Base-by-base conservation (phyloP, 495 filamentous ascomycete species). In the Xylaria cubensis region DNA sequence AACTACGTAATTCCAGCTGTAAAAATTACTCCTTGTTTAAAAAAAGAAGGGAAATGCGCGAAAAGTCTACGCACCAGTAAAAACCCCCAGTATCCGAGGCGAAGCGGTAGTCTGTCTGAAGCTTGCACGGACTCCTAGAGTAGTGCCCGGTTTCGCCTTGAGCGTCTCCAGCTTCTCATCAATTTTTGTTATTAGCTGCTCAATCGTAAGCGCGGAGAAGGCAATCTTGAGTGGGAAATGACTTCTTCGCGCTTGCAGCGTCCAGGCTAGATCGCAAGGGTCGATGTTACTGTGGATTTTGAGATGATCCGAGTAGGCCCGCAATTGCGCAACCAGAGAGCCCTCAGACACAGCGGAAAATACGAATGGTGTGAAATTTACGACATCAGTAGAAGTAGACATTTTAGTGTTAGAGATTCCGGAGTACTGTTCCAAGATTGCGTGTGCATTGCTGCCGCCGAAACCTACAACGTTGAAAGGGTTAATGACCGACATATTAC, bases 401-500 rank as follows among this genome's bases (percentile, higher is more conserved):
- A 1, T 36, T 4, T 10, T 29, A 7, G 12, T 29, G 21, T 1
- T 19, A 17, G 21, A 7, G 19, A 21, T 2, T 32, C 62, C 41
- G 15, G 32, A 36, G 29, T 74, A 80, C 36, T 64, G 67, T 58
- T 81, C 80, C 6, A 81, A 13, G 50, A 81, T 81, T 4, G 76
- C 78, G 55, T 81, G 80, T 0, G 75, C 75, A 73, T 81, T 81
- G 4, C 67, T 74, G 2, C 79, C 79, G 5, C 79, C 79, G 63
- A 80, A 81, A 21, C 78, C 79, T 70, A 58, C 44, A 41, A 36
- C 21, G 64, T 21, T 26, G 42, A 21, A 26, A 53, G 19, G n/a
- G 46, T 67, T 17, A 64, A 29, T 26, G 21, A 24, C 26, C 12
- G 17, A 24, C 15, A 24, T 21, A n/a, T n/a, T n/a, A 10, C 29